A percentile compares a stretch with the other conserved stretches of the same genome.
phyloP scores from a whole-genome alignment of 345 rosid genomes.

The Syzygium aqueum region DNA sequence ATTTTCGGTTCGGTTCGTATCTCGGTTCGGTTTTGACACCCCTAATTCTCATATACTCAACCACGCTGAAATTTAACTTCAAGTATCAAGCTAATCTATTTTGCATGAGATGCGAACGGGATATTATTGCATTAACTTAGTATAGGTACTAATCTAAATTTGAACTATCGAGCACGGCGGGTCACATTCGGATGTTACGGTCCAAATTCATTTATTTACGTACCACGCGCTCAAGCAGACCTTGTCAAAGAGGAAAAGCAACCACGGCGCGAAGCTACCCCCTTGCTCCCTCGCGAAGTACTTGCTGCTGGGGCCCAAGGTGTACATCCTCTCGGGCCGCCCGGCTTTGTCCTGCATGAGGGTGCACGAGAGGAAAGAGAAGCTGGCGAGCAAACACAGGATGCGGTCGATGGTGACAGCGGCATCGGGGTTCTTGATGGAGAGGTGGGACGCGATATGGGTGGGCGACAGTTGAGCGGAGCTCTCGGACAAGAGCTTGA shows the following conservation, averaged over 20 bases:
- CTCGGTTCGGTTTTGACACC: no score
- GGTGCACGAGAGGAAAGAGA: slow-evolving; percentile 15
- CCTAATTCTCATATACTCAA: background rate
- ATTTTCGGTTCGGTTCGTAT: no score
- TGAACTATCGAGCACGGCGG: no score
- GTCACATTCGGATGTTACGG: fast-evolving
- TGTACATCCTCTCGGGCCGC: slow-evolving; percentile 11
- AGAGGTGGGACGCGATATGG: slow-evolving; percentile 26
- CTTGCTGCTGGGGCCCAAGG: slow-evolving; percentile 24
- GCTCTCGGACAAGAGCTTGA: slow-evolving; percentile 17
- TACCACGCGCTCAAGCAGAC: slow-evolving; percentile 34
- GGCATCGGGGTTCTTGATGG: slow-evolving; percentile 25
- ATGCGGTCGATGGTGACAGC: slow-evolving; percentile 30
- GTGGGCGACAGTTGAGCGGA: slow-evolving; percentile 20
- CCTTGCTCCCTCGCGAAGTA: slow-evolving; percentile 16
- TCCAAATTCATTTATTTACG: background rate
- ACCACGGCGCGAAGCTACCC: slow-evolving; percentile 21
- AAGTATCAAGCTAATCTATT: background rate
- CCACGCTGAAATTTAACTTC: background rate
- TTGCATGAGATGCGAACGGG: background rate
- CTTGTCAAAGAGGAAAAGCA: slow-evolving; percentile 22
- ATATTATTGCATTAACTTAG: background rate
- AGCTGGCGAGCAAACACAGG: slow-evolving; percentile 36
- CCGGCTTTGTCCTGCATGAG: background rate
- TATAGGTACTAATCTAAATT: no score